Evolutionary conservation across 139 green algal species (phyloP).

Genomic region (Chlorella sp.): DNA sequence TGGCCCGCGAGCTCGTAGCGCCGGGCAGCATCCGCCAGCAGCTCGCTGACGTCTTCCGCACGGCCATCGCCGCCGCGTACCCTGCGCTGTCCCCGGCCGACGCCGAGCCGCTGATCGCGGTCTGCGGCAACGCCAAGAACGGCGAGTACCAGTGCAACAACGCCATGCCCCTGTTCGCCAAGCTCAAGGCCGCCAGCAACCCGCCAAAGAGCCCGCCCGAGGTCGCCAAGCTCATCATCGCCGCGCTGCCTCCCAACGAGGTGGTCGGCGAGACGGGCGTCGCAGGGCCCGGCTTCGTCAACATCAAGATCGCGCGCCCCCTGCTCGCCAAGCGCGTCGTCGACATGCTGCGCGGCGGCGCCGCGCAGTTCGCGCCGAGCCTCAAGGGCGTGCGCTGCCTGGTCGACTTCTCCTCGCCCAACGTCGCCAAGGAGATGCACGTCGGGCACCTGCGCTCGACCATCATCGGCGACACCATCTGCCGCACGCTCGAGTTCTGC

Average conservation of each 20-base stretch:
- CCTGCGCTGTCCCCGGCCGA: conserved; percentile 40
- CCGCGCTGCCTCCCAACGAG: conserved; percentile 47
- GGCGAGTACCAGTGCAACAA: conserved; percentile 99
- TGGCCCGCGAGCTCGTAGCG: conserved; percentile 4
- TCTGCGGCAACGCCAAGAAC: conserved; percentile 74
- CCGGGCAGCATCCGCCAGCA: conserved; percentile 30
- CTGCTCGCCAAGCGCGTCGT: conserved; percentile 12
- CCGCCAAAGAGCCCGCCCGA: conserved; percentile 80
- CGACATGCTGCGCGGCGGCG: conserved; percentile 34
- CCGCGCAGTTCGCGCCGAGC: conserved; percentile 7
- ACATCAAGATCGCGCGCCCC: conserved; percentile 42
- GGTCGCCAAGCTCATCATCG: conserved; percentile 80
- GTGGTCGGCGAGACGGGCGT: conserved; percentile 21
- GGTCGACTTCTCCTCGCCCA: conserved; percentile 95
- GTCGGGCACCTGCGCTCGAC: conserved; percentile 96
- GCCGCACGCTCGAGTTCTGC: conserved; percentile 78
- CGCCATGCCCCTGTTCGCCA: conserved; percentile 90
- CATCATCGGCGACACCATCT: conserved; percentile 86
- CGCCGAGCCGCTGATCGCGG: conserved; percentile 42
- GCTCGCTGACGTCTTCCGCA: conserved; percentile 55
- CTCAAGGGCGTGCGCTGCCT: conserved; percentile 50
- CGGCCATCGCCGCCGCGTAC: conserved; percentile 59
- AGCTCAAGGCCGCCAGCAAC: conserved; percentile 74
- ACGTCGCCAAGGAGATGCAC: conserved; percentile 99
- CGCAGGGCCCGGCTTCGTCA: conserved; percentile 97